These are phyloP conservation scores for Suhomyces coccinellae DNA, from an alignment of 1,139 yeast genomes.

Conservation along the genomic window DNA sequence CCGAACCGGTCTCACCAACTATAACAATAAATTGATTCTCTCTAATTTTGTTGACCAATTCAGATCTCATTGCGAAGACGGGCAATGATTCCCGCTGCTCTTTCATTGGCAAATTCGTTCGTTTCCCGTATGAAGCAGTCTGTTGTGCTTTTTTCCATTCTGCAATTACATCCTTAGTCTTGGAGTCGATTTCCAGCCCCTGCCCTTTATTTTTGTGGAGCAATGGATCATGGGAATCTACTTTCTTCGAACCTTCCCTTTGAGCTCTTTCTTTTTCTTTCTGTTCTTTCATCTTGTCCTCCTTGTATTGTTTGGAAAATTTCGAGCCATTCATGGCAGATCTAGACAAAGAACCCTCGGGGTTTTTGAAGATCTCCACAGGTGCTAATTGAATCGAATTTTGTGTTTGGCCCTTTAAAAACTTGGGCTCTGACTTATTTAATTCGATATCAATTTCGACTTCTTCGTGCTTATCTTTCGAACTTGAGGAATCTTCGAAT, in stretches of 20 bases:
- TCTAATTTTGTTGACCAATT: constrained; percentile 57
- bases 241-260: constrained; percentile 26
- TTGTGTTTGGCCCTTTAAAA: constrained; percentile 58
- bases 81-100: constrained; percentile 75
- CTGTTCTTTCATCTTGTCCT: constrained; percentile 52
- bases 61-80: constrained; percentile 61
- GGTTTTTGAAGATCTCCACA: constrained; percentile 60
- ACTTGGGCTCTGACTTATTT: constrained; percentile 67
- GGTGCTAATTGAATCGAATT: constrained; percentile 49
- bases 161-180: constrained; percentile 26
- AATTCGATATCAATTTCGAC: constrained; percentile 73
- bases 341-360: constrained; percentile 76
- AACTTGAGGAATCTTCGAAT: constrained; percentile 23
- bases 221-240: constrained; percentile 46
- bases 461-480: constrained; percentile 41
- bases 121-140: constrained; percentile 53
- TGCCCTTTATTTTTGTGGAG: constrained; percentile 11
- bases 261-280: constrained; percentile 43
- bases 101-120: constrained; percentile 52
- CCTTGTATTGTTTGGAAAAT: constrained; percentile 65
- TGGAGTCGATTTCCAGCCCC: constrained; percentile 9
- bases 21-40: constrained; percentile 46
- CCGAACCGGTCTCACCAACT: constrained; percentile 50
- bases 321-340: constrained; percentile 79
- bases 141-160: constrained; percentile 54